Evolutionary conservation across 1,284 basidiomycete genomes (phyloP), one percentile per base, ranked within the genome.

Genomic region (Microstroma glucosiphilum): DNA sequence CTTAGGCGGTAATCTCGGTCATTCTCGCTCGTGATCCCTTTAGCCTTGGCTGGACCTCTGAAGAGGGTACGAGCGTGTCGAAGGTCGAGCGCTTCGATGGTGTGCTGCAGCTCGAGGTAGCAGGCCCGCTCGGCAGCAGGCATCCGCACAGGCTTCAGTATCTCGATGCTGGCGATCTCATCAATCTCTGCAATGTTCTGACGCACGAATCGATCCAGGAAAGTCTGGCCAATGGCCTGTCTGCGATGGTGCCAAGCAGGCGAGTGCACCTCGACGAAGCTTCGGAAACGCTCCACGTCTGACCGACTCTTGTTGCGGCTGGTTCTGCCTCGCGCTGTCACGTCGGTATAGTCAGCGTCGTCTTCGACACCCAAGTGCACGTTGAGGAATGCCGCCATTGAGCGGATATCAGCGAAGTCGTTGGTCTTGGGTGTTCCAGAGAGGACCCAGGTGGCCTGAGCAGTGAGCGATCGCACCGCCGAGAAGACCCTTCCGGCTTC

Each of bases 101-200:
- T 90, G 72, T 96, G 92, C 73, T 94, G 92, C n/a, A 96, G 84
- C 78, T 96, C 92, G 42, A 96, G 83, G 77, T 96, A 96, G 65
- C 96, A 91, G 0, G 93, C 92, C 12, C 90, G 88, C 79, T 96
- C 93, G 0, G 93, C 91, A 0, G 93, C 91, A 15, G 93, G 92
- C 13, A 96, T 85, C 40, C 83, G 81, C 53, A 96, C 85, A 42
- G 84, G 83, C 72, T 88, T 83, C 53, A 88, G 81, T 65, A 89
- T 83, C 68, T 86, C 85, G 1, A 85, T 84, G 77, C 87, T 91
- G 1, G 89, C 89, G 64, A 96, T 93, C 79, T 96, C 93, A 67
- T 92, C 92, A 60, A 96, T 96, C 81, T 96, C 93, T 7, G 92
- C 92, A 61, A 94, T 88, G 77, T 96, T 96, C 87, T 96, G 72